Conservation (phyloP, 139 green algal genomes). For the Chlorella vulgaris region DNA sequence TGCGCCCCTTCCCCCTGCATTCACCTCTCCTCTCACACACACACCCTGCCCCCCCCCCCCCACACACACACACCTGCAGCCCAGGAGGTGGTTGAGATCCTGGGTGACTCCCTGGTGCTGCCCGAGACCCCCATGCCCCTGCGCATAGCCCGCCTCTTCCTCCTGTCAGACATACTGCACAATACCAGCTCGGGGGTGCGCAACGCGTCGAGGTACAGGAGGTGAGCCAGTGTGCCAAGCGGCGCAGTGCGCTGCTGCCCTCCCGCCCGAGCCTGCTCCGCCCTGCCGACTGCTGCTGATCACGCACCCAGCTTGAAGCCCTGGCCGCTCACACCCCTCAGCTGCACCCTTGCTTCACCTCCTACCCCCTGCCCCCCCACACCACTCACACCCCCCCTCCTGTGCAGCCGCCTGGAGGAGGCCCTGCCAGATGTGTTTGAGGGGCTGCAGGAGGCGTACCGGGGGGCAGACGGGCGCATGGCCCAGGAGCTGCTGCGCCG, state of each 20-base stretch:
- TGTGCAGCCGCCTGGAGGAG: conserved; percentile 69
- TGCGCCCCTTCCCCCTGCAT: neutral
- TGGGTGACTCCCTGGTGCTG: conserved; percentile 83
- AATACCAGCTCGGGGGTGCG: conserved; percentile 88
- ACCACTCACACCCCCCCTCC: neutral
- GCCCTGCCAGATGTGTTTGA: conserved; percentile 87
- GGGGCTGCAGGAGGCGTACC: conserved; percentile 61
- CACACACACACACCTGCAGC: conserved; percentile 2
- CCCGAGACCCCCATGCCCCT: conserved; percentile 83
- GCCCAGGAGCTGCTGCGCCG: conserved; percentile 68
- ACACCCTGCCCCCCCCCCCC: neutral
- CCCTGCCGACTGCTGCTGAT: neutral
- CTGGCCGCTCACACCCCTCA: neutral
- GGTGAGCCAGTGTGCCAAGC: neutral
- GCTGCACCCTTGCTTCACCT: neutral
- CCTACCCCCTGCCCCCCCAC: neutral
- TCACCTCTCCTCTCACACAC: neutral
- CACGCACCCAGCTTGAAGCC: neutral
- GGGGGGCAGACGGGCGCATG: conserved; percentile 62
- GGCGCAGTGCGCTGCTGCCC: too few species aligned
- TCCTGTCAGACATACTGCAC: conserved; percentile 95
- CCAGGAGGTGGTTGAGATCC: conserved; percentile 79
- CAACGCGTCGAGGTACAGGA: conserved; percentile 86
- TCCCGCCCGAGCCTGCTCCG: neutral
- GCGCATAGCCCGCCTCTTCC: conserved; percentile 89